Evolutionary conservation across 345 rosid species (phyloP).

Genomic region (Lumnitzera littorea): DNA sequence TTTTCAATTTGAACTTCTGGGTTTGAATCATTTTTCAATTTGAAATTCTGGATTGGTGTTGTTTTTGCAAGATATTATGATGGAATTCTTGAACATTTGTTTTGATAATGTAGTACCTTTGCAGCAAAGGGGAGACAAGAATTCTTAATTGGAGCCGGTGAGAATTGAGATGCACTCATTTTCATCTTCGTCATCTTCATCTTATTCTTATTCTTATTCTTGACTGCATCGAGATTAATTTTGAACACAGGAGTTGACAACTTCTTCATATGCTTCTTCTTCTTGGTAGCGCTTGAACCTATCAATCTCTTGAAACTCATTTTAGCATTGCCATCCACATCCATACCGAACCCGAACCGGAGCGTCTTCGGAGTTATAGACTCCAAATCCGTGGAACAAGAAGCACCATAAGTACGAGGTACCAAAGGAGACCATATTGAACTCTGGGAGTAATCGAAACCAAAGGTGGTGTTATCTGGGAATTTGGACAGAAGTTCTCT

Average conservation of each 20-base stretch:
- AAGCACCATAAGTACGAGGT: constrained; percentile 35
- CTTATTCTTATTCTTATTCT: constrained; percentile 4
- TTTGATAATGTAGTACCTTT: constrained; percentile 27
- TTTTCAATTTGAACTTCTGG: too few relatives aligned
- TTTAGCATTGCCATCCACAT: too few relatives aligned
- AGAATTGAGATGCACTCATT: constrained; percentile 16
- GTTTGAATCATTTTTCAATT: too few relatives aligned
- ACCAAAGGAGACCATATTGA: constrained; percentile 90
- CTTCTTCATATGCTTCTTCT: constrained; percentile 17
- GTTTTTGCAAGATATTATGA: too few relatives aligned
- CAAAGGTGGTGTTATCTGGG: constrained; percentile 70
- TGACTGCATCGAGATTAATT: background rate
- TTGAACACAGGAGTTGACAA: background rate
- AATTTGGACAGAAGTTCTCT: constrained; percentile 72
- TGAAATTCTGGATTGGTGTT: too few relatives aligned
- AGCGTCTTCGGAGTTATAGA: constrained; percentile 23
- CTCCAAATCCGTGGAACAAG: constrained; percentile 29
- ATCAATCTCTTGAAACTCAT: too few relatives aligned
- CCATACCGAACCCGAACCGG: constrained; percentile 11
- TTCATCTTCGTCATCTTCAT: constrained; percentile 3
- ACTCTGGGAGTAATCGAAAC: constrained; percentile 72
- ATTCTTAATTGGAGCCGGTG: constrained; percentile 29
- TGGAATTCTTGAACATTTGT: background rate
- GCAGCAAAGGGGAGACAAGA: constrained; percentile 39
- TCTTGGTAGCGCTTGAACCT: constrained; percentile 5